A percentile compares a stretch with the other conserved stretches of the same genome.
Conservation (phyloP, 768 basidiomycete genomes). For the Pleurotus eryngii region DNA sequence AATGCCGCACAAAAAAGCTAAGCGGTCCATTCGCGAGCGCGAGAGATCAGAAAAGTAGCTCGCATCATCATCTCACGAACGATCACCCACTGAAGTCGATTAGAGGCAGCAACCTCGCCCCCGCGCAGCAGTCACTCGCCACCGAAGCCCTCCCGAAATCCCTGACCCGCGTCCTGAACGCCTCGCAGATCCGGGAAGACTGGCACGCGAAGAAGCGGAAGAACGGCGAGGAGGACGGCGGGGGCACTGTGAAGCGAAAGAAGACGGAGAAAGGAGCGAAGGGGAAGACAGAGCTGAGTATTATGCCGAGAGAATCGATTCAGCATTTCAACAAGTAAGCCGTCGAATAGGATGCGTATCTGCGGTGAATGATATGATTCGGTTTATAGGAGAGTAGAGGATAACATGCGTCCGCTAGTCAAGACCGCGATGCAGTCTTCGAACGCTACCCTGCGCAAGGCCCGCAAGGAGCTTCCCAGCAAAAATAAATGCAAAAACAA, state of each 20-base stretch:
- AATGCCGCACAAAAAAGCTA: conserved; percentile 71
- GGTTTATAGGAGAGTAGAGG: conserved; percentile 64
- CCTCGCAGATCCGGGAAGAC: conserved; percentile 52
- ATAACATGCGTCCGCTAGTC: conserved; percentile 62
- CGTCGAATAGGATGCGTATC: too few species aligned
- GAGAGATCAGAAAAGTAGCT: conserved; percentile 40
- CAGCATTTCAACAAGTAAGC: conserved; percentile 70
- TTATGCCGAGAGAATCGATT: conserved; percentile 67
- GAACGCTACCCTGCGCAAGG: conserved; percentile 45
- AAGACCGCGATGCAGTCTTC: conserved; percentile 59
- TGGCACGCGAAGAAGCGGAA: conserved; percentile 49
- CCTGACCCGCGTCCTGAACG: conserved; percentile 61
- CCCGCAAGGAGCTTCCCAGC: conserved; percentile 28
- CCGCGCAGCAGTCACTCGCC: conserved; percentile 35
- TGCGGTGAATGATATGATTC: too few species aligned
- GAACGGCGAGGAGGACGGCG: conserved; percentile 24
- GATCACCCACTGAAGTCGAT: not conserved
- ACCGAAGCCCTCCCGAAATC: conserved; percentile 71
- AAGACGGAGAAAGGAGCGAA: conserved; percentile 15
- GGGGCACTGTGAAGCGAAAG: conserved; percentile 13
- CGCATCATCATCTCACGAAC: not conserved
- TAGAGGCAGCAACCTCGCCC: conserved; percentile 53
- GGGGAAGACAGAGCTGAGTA: conserved; percentile 34
- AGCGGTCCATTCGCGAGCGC: conserved; percentile 45
- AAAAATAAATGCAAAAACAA: conserved; percentile 15